Evolutionary conservation across 805 yeast genomes (phyloP).

Genomic region (Cyberlindnera sargentensis): DNA sequence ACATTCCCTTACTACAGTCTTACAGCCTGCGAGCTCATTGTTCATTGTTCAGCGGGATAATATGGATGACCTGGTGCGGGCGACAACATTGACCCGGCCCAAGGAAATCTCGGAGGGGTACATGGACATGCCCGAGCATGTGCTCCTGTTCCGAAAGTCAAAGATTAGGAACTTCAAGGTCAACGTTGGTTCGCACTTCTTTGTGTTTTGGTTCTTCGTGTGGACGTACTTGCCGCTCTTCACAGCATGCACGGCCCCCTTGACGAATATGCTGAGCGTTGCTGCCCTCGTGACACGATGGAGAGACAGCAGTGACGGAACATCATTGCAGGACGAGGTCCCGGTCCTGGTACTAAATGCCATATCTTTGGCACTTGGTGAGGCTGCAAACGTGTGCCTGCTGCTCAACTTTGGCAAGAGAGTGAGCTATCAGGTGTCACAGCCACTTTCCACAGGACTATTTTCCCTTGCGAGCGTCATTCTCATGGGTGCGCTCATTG

Average conservation of each 20-base stretch:
- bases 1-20: no score
- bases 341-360: conserved; percentile 53
- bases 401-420: conserved; percentile 60
- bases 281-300: conserved; percentile 68
- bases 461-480: conserved; percentile 57
- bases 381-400: conserved; percentile 61
- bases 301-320: conserved; percentile 34
- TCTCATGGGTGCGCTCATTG: conserved; percentile 35
- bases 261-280: conserved; percentile 67
- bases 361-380: conserved; percentile 56
- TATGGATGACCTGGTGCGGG: no score
- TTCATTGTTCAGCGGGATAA: no score
- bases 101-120: background rate
- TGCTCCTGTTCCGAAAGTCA: no score
- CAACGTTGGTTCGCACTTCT: conserved; percentile 11
- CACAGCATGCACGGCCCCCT: conserved; percentile 74
- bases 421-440: conserved; percentile 53
- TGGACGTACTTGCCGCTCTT: conserved; percentile 68
- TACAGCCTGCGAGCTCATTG: no score
- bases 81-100: no score
- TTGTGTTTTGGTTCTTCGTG: conserved; percentile 50
- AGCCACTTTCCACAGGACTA: conserved; percentile 50
- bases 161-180: conserved; percentile 3
- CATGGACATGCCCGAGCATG: conserved; percentile 2
- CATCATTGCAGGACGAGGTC: conserved; percentile 27